Evolutionary conservation across 331 rosid species (phyloP).

Genomic region (Rhamnella rubrinervis): DNA sequence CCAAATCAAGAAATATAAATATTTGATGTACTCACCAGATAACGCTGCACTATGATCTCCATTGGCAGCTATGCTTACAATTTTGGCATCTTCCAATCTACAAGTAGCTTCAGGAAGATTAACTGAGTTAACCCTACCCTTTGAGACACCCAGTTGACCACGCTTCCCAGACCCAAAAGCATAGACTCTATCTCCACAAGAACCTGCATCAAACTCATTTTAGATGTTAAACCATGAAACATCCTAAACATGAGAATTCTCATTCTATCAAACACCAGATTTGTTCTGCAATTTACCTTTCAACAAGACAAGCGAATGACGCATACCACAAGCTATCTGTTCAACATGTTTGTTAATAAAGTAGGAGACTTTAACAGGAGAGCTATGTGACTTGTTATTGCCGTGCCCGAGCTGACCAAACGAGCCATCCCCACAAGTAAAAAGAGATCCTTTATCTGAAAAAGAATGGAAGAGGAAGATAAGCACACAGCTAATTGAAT

Average conservation of each 20-base stretch:
- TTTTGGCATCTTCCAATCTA: constrained; percentile 50
- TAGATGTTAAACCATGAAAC: constrained; percentile 1
- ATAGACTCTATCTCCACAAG: constrained; percentile 45
- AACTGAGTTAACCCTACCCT: constrained; percentile 46
- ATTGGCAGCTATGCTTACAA: constrained; percentile 56
- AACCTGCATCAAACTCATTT: constrained; percentile 39
- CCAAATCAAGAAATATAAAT: background rate
- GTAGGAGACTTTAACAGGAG: constrained; percentile 59
- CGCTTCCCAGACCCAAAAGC: constrained; percentile 93
- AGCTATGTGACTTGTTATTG: constrained; percentile 47
- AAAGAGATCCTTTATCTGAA: constrained; percentile 57
- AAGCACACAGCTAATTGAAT: background rate
- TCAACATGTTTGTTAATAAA: constrained; percentile 52
- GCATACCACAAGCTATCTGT: constrained; percentile 84
- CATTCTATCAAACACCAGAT: background rate
- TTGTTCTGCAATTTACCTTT: constrained; percentile 43
- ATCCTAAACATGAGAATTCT: background rate
- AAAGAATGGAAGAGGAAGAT: background rate
- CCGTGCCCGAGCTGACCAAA: constrained; percentile 99
- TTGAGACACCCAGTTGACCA: constrained; percentile 78
- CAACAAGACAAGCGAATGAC: constrained; percentile 78
- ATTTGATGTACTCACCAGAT: constrained; percentile 46
- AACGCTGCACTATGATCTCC: constrained; percentile 93
- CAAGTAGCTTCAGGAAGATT: constrained; percentile 45
- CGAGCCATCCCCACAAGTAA: constrained; percentile 86